phyloP scores from a whole-genome alignment of 2,329 filamentous ascomycete genomes.

The Botrytis elliptica region DNA sequence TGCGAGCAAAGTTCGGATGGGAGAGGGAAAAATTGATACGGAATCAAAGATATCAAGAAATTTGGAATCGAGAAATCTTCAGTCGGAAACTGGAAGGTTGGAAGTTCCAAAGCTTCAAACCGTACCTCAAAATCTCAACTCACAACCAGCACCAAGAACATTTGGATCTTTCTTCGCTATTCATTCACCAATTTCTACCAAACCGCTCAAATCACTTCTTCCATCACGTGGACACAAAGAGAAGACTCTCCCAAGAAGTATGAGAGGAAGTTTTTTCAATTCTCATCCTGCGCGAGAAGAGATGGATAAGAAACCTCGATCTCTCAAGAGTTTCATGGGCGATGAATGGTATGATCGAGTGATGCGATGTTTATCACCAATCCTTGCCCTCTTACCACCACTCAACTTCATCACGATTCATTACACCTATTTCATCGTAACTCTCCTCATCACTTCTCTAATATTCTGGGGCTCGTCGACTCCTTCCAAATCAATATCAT shows the following conservation, averaged over 20 bases:
- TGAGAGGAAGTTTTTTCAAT: background rate
- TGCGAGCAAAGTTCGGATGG: background rate
- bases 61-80: background rate
- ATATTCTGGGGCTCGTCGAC: constrained; percentile 61
- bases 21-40: background rate
- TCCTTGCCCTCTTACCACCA: constrained; percentile 25
- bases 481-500: constrained; percentile 52
- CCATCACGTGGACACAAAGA: background rate
- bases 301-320: background rate
- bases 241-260: background rate
- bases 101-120: background rate
- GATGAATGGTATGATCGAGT: background rate
- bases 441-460: constrained; percentile 54
- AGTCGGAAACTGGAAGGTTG: background rate
- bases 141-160: background rate
- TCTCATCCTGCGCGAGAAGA: background rate
- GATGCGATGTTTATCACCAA: background rate
- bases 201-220: background rate
- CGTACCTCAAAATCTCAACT: background rate
- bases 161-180: background rate
- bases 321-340: constrained; percentile 10
- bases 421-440: constrained; percentile 63
- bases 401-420: constrained; percentile 65
- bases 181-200: background rate
- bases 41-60: background rate